These are phyloP conservation scores for Boletus huronensis DNA, from an alignment of 768 basidiomycete species.

Conservation along the genomic window DNA sequence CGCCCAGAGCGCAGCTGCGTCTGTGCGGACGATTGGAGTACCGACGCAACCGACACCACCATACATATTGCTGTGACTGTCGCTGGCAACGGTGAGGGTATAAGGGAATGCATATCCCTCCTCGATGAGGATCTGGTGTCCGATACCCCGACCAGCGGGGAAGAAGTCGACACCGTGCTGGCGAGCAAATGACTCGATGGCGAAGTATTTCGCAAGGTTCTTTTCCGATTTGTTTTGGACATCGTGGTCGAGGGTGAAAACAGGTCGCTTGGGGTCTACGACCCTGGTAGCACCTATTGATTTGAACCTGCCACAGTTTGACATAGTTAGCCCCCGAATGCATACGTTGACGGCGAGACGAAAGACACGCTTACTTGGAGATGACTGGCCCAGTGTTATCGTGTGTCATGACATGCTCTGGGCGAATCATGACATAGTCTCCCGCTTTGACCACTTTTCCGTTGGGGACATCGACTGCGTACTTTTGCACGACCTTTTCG, in stretches of 20 bases:
- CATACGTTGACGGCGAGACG: background rate
- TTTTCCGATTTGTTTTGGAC: conserved; percentile 92
- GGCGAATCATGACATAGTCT: conserved; percentile 99
- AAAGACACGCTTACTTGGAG: conserved; percentile 65
- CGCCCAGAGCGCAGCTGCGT: conserved; percentile 95
- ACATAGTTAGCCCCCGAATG: background rate
- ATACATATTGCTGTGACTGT: conserved; percentile 99
- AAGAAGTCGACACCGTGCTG: conserved; percentile 88
- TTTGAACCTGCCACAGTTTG: conserved; percentile 72
- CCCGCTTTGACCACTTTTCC: conserved; percentile 85
- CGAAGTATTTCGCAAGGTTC: conserved; percentile 88
- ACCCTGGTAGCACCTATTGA: conserved; percentile 89
- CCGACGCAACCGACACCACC: conserved; percentile 97
- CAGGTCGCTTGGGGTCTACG: conserved; percentile 76
- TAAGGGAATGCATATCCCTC: conserved; percentile 98
- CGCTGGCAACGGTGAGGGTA: conserved; percentile 92
- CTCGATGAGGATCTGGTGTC: conserved; percentile 95
- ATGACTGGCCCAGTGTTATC: conserved; percentile 99
- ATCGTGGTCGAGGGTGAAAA: conserved; percentile 97
- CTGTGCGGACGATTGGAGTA: conserved; percentile 94
- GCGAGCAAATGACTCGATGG: conserved; percentile 88
- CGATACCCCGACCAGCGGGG: conserved; percentile 96
- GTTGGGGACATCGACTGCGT: conserved; percentile 83
- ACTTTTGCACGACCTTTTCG: conserved; percentile 97
- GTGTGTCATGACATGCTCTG: conserved; percentile 97